A percentile compares a stretch with the other conserved stretches of the same genome.
phyloP scores from a whole-genome alignment of 768 basidiomycete species.

The Boletus pseudopeckii region DNA sequence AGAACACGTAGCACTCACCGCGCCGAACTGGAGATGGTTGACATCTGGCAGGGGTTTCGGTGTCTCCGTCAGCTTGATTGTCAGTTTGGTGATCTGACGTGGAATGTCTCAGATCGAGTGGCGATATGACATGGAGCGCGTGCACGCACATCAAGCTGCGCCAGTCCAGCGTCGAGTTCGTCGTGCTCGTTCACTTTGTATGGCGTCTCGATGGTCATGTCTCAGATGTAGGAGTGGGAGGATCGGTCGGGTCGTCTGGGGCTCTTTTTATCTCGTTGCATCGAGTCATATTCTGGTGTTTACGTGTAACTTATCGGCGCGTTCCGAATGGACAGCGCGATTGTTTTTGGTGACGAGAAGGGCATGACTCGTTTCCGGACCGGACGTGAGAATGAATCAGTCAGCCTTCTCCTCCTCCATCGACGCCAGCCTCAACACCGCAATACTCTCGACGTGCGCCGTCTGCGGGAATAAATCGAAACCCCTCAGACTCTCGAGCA shows the following conservation, averaged over 20 bases:
- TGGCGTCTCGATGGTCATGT: constrained; percentile 8
- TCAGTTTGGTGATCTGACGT: constrained; percentile 53
- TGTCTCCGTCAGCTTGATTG: constrained; percentile 41
- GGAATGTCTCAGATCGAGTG: neutral
- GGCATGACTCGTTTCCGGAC: too few relatives aligned
- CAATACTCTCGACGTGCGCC: constrained; percentile 86
- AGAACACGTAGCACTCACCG: too few relatives aligned
- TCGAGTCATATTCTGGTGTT: neutral
- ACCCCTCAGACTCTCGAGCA: constrained; percentile 78
- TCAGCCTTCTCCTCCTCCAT: neutral
- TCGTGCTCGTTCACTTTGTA: neutral
- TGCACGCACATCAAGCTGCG: constrained; percentile 21
- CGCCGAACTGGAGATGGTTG: constrained; percentile 53
- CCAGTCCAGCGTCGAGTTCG: neutral
- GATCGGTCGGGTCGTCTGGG: too few relatives aligned
- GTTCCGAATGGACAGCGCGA: neutral
- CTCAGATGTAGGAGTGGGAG: neutral
- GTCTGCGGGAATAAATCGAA: constrained; percentile 98
- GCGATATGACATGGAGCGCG: neutral
- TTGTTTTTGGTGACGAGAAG: neutral
- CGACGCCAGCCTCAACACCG: constrained; percentile 52
- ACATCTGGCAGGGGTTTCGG: constrained; percentile 50
- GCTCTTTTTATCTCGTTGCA: neutral
- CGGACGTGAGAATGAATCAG: too few relatives aligned
- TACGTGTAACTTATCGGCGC: neutral